Base-by-base conservation (phyloP, 768 basidiomycete genomes). In the Cystobasidium onofrii region DNA sequence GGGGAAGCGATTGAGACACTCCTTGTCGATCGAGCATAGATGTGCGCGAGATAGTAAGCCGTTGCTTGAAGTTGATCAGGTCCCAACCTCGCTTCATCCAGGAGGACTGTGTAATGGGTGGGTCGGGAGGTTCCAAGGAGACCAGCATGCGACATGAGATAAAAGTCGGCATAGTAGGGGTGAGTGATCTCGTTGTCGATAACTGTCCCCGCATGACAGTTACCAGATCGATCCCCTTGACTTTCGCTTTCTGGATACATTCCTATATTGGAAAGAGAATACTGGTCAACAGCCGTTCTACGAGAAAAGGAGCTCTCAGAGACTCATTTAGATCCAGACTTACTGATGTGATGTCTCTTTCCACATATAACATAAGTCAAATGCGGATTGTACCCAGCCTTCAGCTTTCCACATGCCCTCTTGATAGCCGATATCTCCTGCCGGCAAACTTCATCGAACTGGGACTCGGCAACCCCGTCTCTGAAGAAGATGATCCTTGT, bases 1-100 rank as follows among this genome's bases (percentile, higher is more conserved):
- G 74, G 74, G 1, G 74, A 39, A 25, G 66, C 74, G 50, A 76
- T 73, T 20, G 76, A 76, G 36, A 93, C 91, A 0, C 90, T 88
- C 76, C 89, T 88, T 1, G 90, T 93, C 0, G 90, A 90, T 2
- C 91, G 86, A 0, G 88, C 90, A 76, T 90, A 93, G 15, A 90
- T 83, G 78, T 91, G 90, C 76, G 87, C 87, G 15, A 84, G 81
- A 65, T 86, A 83, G 78, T 91, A 85, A 0, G 89, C 86, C 0
- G 89, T 88, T 73, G 86, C 83, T 78, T 92, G 91, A 9, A 91
- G 82, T n/a, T 86, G 85, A 79, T 93, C 88, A 0, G 89, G 87
- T 1, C 81, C 81, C 23, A 91, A 82, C 1, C 73, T 79, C 77
- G 86, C 87, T 81, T 92, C 90, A 80, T 92, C 90, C 52, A 73